These are phyloP conservation scores for Syzygium oleosum DNA, from an alignment of 345 rosid species.

Conservation along the genomic window DNA sequence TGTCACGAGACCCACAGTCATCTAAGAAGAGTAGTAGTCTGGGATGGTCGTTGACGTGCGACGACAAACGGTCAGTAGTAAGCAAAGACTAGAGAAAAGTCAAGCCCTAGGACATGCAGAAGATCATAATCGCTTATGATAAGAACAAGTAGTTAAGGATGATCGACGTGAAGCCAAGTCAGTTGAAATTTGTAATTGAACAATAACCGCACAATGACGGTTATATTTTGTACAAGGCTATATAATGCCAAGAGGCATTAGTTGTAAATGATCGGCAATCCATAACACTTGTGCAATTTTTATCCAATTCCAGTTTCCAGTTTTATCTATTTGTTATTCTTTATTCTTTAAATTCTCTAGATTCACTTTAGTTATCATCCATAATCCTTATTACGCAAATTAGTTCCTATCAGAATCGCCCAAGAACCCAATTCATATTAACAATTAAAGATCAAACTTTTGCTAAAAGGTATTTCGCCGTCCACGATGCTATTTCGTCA, in stretches of 20 bases:
- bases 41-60: fast-evolving
- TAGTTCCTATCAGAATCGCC: not conserved
- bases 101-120: fast-evolving
- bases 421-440: too few relatives aligned
- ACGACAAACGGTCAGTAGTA: not conserved
- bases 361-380: fast-evolving
- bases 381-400: not conserved
- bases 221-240: not conserved
- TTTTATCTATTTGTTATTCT: too few relatives aligned
- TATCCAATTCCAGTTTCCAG: not conserved
- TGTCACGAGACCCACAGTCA: not conserved
- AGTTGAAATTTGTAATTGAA: too few relatives aligned
- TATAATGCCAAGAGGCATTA: too few relatives aligned
- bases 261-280: too few relatives aligned
- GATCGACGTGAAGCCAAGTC: fast-evolving
- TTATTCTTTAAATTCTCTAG: not conserved
- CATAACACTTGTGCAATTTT: not conserved
- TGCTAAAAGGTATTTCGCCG: not conserved
- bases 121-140: not conserved
- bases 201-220: not conserved
- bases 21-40: fast-evolving
- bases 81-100: not conserved
- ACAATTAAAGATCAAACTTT: too few relatives aligned
- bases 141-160: not conserved
- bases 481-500: too few relatives aligned